These are phyloP conservation scores for Omphalotus guepiniiformis DNA, from an alignment of 768 basidiomycete genomes.

Conservation along the genomic window DNA sequence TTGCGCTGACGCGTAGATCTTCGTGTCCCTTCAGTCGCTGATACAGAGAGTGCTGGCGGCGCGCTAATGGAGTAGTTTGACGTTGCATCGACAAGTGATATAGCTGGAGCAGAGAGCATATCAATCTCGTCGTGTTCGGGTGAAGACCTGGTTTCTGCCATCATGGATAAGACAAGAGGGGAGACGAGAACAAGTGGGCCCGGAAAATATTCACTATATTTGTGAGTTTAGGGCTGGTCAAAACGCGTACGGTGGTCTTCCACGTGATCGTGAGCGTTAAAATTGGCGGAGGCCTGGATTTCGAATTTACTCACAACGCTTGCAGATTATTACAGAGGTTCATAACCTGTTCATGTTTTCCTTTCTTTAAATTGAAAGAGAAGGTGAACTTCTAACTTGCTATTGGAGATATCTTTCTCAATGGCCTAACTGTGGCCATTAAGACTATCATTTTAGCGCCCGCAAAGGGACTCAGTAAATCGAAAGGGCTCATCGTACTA, in stretches of 20 bases:
- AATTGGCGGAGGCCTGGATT: not conserved
- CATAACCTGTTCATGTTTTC: not conserved
- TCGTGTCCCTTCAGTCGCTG: not conserved
- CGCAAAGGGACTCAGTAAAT: too few relatives aligned
- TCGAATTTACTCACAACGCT: not conserved
- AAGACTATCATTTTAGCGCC: too few relatives aligned
- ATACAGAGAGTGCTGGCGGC: conserved; percentile 2
- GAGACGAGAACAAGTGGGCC: not conserved
- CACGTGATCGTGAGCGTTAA: not conserved
- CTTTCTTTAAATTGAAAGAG: not conserved
- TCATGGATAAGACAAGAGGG: not conserved
- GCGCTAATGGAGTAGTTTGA: not conserved
- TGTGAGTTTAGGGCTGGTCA: not conserved
- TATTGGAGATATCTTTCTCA: not conserved
- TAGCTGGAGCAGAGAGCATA: not conserved
- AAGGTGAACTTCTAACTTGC: not conserved
- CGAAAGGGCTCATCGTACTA: too few relatives aligned
- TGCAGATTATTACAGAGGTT: not conserved
- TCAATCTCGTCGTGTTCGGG: conserved; percentile 13
- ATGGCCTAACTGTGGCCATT: too few relatives aligned
- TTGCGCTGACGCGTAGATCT: not conserved
- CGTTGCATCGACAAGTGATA: not conserved
- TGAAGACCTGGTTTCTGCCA: not conserved
- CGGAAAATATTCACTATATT: not conserved
- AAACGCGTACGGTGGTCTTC: not conserved